These are phyloP conservation scores for Scedosporium apiospermum DNA, from an alignment of 2,329 filamentous ascomycete species.

Conservation along the genomic window DNA sequence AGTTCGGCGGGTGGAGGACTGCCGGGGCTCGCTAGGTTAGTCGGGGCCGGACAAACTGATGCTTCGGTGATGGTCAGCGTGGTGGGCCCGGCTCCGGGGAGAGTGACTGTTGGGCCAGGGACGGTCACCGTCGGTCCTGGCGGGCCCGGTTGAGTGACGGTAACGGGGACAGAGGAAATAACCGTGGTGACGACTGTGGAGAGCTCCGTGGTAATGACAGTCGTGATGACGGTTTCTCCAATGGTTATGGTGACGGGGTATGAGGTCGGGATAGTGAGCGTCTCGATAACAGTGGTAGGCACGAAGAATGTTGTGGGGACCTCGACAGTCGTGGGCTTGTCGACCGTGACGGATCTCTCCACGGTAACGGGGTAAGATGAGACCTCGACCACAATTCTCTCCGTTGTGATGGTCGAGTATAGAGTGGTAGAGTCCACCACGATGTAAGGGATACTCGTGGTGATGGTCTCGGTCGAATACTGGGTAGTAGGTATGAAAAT, in stretches of 20 bases:
- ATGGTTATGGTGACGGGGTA: constrained; percentile 12
- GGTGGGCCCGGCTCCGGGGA: constrained; percentile 15
- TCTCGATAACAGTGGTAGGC: constrained; percentile 9
- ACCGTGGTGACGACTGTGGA: constrained; percentile 7
- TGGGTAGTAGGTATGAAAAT: constrained; percentile 7
- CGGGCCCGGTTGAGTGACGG: constrained; percentile 9
- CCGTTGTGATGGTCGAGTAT: constrained; percentile 7
- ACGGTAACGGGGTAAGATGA: constrained; percentile 8
- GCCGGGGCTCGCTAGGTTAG: constrained; percentile 14
- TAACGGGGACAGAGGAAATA: constrained; percentile 11
- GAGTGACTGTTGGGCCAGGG: constrained; percentile 20
- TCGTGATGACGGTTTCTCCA: constrained; percentile 10
- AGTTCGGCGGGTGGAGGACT: constrained; percentile 16
- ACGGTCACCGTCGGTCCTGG: constrained; percentile 21
- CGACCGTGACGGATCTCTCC: constrained; percentile 8
- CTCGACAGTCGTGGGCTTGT: not conserved
- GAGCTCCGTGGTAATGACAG: constrained; percentile 12
- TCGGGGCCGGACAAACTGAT: constrained; percentile 16
- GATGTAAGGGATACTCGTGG: constrained; percentile 4
- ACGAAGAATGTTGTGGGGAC: constrained; percentile 4
- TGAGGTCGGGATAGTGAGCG: constrained; percentile 10
- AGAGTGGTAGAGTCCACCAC: constrained; percentile 3
- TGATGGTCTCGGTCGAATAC: constrained; percentile 1
- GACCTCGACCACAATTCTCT: constrained; percentile 1
- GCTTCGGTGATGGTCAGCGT: constrained; percentile 20